Evolutionary conservation across 495 filamentous ascomycete genomes (phyloP).

Genomic region (Glutinoglossum americanum): DNA sequence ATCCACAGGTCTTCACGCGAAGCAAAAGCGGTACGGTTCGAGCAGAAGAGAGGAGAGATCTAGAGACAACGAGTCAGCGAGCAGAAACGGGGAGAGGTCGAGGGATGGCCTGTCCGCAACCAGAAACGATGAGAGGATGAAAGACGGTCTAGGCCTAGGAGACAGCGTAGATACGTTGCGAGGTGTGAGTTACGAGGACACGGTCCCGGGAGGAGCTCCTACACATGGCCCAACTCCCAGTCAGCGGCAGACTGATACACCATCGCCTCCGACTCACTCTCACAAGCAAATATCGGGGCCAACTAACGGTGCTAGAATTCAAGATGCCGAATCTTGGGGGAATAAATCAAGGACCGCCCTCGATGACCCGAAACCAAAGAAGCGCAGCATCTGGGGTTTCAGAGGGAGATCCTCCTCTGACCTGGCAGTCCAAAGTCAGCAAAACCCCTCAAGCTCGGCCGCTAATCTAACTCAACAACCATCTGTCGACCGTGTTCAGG

Average conservation of each 20-base stretch:
- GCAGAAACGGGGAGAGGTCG: not conserved
- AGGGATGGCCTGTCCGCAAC: slow-evolving; percentile 11
- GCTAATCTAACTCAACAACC: slow-evolving; percentile 9
- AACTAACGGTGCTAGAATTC: slow-evolving; percentile 67
- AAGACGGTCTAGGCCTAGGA: slow-evolving; percentile 12
- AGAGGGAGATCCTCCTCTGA: slow-evolving; percentile 45
- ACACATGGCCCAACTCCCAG: slow-evolving; percentile 26
- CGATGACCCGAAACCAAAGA: slow-evolving; percentile 50
- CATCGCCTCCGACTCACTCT: slow-evolving; percentile 19
- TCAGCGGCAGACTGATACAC: slow-evolving; percentile 15
- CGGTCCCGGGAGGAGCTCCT: slow-evolving; percentile 50
- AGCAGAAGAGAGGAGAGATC: not conserved
- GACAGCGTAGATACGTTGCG: slow-evolving; percentile 34
- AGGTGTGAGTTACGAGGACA: slow-evolving; percentile 67
- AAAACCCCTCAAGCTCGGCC: slow-evolving; percentile 16
- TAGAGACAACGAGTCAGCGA: not conserved
- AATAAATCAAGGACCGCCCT: slow-evolving; percentile 33
- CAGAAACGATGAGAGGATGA: slow-evolving; percentile 8
- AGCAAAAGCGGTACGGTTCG: not conserved
- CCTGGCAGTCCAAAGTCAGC: slow-evolving; percentile 18
- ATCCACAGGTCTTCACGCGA: not conserved
- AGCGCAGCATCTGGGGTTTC: slow-evolving; percentile 90
- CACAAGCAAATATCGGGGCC: slow-evolving; percentile 64
- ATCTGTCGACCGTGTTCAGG: slow-evolving; percentile 25
- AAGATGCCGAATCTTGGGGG: slow-evolving; percentile 73